These are phyloP conservation scores for Chernovozyma sophiae-reginae DNA, from an alignment of 1,139 yeast species.

Conservation along the genomic window DNA sequence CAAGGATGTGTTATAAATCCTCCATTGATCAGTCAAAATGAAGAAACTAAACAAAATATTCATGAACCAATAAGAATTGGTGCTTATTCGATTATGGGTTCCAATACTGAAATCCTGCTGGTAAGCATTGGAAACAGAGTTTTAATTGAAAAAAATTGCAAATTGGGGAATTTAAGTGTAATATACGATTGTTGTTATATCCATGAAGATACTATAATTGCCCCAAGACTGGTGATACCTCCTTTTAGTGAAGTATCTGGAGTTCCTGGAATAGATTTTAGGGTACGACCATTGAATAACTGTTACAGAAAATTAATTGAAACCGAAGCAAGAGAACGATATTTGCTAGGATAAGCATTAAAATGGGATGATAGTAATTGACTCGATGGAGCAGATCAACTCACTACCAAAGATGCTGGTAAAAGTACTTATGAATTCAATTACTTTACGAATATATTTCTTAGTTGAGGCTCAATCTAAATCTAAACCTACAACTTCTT, in stretches of 20 bases:
- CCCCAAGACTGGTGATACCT: slow-evolving; percentile 55
- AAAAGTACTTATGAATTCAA: too few species aligned
- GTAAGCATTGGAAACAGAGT: slow-evolving; percentile 59
- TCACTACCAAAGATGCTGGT: too few species aligned
- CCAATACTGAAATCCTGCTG: slow-evolving; percentile 33
- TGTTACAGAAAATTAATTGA: slow-evolving; percentile 44
- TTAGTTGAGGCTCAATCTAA: too few species aligned
- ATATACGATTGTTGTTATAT: slow-evolving; percentile 62
- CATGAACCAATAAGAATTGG: slow-evolving; percentile 48
- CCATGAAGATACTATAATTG: slow-evolving; percentile 44
- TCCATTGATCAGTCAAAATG: slow-evolving; percentile 17
- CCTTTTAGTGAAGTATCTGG: slow-evolving; percentile 55
- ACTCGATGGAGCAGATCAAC: too few species aligned
- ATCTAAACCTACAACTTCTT: too few species aligned
- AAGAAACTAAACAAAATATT: slow-evolving; percentile 6
- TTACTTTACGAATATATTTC: too few species aligned
- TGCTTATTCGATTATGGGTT: slow-evolving; percentile 54
- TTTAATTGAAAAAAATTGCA: slow-evolving; percentile 40
- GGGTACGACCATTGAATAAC: slow-evolving; percentile 29
- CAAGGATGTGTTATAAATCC: slow-evolving; percentile 28
- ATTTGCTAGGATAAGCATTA: slow-evolving; percentile 17
- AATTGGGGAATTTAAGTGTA: slow-evolving; percentile 41
- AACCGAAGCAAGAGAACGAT: slow-evolving; percentile 33
- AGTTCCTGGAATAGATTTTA: slow-evolving; percentile 27
- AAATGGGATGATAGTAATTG: too few species aligned